phyloP scores from a whole-genome alignment of 2,329 filamentous ascomycete species.

The Talaromyces sp. region DNA sequence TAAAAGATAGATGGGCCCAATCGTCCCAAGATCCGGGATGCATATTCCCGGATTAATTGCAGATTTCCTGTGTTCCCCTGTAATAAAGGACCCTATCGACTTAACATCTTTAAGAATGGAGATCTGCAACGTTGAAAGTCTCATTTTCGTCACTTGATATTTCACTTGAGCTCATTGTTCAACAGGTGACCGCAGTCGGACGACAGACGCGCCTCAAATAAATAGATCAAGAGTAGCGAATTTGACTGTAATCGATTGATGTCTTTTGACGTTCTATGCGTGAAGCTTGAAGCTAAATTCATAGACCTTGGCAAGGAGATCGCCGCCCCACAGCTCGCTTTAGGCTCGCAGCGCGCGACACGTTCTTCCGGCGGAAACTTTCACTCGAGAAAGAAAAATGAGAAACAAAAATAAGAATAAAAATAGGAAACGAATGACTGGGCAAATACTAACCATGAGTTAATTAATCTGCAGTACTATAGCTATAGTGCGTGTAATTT shows the following conservation, averaged over 20 bases:
- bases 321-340: neutral
- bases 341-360: neutral
- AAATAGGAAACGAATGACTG: neutral
- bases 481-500: neutral
- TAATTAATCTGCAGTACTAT: neutral
- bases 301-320: neutral
- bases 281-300: neutral
- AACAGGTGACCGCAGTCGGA: neutral
- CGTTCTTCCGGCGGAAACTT: neutral
- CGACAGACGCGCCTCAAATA: neutral
- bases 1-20: neutral
- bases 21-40: conserved; percentile 1
- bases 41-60: conserved; percentile 8
- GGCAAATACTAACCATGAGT: too few species aligned
- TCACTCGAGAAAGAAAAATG: neutral
- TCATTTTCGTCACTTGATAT: neutral
- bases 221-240: neutral
- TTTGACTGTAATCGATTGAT: neutral
- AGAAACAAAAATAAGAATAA: neutral
- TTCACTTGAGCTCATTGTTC: neutral
- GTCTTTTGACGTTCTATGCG: neutral
- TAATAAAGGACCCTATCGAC: neutral
- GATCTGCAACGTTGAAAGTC: neutral
- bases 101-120: neutral
- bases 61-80: neutral